Evolutionary conservation across 176 grass and related monocot genomes (phyloP).

Genomic region (Oryza meyeriana): DNA sequence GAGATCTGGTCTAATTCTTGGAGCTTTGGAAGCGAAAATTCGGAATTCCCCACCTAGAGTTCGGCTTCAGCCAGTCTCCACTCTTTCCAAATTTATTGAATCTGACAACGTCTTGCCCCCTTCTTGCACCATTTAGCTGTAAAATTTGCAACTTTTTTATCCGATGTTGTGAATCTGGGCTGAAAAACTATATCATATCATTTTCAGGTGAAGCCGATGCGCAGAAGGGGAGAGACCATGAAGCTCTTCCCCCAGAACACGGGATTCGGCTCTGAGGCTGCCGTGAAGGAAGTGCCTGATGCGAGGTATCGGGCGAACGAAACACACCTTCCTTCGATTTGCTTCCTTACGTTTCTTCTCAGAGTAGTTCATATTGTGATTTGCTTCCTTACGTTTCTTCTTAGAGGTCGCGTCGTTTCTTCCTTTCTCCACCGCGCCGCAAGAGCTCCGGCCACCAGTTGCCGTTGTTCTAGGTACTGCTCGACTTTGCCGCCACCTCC

Average conservation of each 20-base stretch:
- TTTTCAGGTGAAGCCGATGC: slow-evolving; percentile 5
- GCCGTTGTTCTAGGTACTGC: too few species aligned
- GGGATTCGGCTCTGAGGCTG: slow-evolving; percentile 34
- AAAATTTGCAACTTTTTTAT: not conserved
- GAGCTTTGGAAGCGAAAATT: not conserved
- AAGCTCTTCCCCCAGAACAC: slow-evolving; percentile 66
- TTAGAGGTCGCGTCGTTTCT: too few species aligned
- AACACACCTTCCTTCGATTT: not conserved
- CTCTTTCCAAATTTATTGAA: not conserved
- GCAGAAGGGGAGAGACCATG: slow-evolving; percentile 35
- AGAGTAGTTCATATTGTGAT: not conserved
- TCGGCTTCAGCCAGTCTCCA: not conserved
- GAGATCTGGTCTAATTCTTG: slow-evolving; percentile 9
- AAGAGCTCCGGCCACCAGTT: too few species aligned
- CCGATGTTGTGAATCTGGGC: not conserved
- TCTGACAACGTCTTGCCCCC: not conserved
- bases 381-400: too few species aligned
- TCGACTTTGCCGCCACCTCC: too few species aligned
- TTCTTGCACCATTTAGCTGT: not conserved
- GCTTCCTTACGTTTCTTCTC: not conserved
- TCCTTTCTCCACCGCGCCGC: too few species aligned
- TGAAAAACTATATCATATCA: not conserved
- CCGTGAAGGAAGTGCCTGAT: not conserved
- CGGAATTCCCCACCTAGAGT: not conserved
- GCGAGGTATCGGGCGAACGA: slow-evolving; percentile 15